Base-by-base conservation (phyloP, 176 grass and related monocot genomes). In the Eragrostis curvula region DNA sequence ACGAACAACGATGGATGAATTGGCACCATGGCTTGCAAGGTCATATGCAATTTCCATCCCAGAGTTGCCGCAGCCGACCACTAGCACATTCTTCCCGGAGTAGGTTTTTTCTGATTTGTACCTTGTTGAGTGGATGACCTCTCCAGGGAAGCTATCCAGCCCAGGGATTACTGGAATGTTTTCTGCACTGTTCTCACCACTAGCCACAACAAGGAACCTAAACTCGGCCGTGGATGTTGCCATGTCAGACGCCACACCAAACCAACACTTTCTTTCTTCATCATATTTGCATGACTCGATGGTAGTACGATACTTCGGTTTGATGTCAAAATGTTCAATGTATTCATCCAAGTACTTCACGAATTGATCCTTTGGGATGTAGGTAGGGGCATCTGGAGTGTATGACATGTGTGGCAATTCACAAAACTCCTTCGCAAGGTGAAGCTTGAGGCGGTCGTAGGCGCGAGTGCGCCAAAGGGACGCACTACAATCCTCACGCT, bases 11-110 rank as follows among this genome's bases (percentile, higher is more conserved):
- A 92, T 86, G 18, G 86, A 66, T 7, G 86, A 75, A 8, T 71
- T 21, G 0, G 74, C 86, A 12, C 69, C 75, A 80, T 86, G 44
- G 41, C 6, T 59, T 1, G 86, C 57, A 48, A 92, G 87, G 29
- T 89, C 86, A 8, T 89, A 86, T 6, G 90, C 83, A 5, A 92
- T 89, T 75, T 92, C 90, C 79, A 92, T 89, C 0, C 87, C 87
- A 0, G 87, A 92, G n/a, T 92, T 89, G 25, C 90, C 90, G 3
- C 41, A 45, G 5, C 90, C 90, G 5, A 92, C 73, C 0, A 92
- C 83, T 2, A 92, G 57, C 6, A 92, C 68, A 0, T 12, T 83
- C 58, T 68, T 56, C 9, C 69, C 68, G 0, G 79, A 23, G n/a
- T 89, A 92, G 0, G 0, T 3, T 0, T 8, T 14, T 13, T 83